Evolutionary conservation across 2,329 filamentous ascomycete species (phyloP).

Genomic region (Lithohypha guttulata): DNA sequence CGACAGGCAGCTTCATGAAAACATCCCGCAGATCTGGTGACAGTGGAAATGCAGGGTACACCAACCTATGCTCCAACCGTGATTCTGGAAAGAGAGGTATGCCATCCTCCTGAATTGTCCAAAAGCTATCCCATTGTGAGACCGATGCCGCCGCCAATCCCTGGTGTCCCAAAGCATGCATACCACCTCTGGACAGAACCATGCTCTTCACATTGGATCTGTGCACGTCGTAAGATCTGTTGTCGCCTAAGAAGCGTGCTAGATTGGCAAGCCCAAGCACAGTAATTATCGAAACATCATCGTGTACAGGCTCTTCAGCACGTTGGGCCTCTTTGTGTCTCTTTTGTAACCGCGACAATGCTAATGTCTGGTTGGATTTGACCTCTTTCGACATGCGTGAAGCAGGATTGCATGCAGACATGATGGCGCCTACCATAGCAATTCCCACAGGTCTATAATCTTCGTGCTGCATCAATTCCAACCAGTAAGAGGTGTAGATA

Average conservation of each 20-base stretch:
- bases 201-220: background rate
- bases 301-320: background rate
- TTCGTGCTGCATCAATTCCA: conserved; percentile 6
- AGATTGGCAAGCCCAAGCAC: conserved; percentile 4
- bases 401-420: background rate
- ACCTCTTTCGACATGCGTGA: background rate
- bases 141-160: background rate
- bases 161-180: conserved; percentile 1
- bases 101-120: conserved; percentile 1
- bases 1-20: conserved; percentile 5
- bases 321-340: background rate
- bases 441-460: conserved; percentile 1
- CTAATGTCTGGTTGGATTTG: conserved; percentile 2
- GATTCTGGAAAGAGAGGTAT: conserved; percentile 2
- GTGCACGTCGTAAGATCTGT: background rate
- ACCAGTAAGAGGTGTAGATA: conserved; percentile 6
- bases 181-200: conserved; percentile 1
- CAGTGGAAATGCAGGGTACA: conserved; percentile 8
- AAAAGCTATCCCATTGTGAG: conserved; percentile 7
- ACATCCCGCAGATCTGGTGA: conserved; percentile 5
- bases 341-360: background rate
- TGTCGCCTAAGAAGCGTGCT: conserved; percentile 1
- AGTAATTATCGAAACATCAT: conserved; percentile 5
- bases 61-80: background rate
- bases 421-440: conserved; percentile 7